A percentile compares a stretch with the other conserved stretches of the same genome.
These are phyloP conservation scores for Skeletonema potamos DNA, from an alignment of 108 stramenopile genomes.

Conservation along the genomic window DNA sequence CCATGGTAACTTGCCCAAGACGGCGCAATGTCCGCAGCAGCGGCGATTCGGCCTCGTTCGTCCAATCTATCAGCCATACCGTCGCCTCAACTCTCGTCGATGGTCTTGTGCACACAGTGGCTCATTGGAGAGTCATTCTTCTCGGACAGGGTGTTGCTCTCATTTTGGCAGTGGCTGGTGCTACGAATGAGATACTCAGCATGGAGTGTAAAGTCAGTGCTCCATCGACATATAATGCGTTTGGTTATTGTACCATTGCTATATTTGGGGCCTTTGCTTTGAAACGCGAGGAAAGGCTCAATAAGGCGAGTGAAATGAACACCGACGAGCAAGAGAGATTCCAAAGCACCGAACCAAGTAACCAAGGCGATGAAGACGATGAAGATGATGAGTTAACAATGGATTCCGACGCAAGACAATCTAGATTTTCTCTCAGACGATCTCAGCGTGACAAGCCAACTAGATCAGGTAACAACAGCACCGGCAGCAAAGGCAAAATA, in stretches of 20 bases:
- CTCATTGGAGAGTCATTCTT: slow-evolving; percentile 43
- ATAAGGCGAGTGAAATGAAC: slow-evolving; percentile 7
- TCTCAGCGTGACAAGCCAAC: background rate
- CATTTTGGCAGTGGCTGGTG: slow-evolving; percentile 31
- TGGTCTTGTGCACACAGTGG: slow-evolving; percentile 25
- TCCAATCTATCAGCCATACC: slow-evolving; percentile 21
- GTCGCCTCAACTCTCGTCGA: slow-evolving; percentile 35
- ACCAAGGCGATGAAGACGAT: slow-evolving; percentile 1
- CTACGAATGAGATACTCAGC: slow-evolving; percentile 22
- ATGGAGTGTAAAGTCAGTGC: slow-evolving; percentile 57
- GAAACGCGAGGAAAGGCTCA: slow-evolving; percentile 5
- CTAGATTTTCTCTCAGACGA: slow-evolving; percentile 3
- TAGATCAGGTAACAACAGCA: background rate
- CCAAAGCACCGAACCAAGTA: background rate
- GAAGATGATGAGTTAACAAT: slow-evolving; percentile 34
- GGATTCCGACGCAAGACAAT: slow-evolving; percentile 12
- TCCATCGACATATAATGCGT: slow-evolving; percentile 59
- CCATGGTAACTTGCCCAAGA: background rate
- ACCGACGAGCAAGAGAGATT: slow-evolving; percentile 16
- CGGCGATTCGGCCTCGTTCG: background rate
- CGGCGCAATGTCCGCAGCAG: slow-evolving; percentile 1
- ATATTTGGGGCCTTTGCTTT: slow-evolving; percentile 27
- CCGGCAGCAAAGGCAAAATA: slow-evolving; percentile 6
- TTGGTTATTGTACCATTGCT: slow-evolving; percentile 47
- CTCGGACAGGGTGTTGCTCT: slow-evolving; percentile 34